Conservation (phyloP, 2,329 filamentous ascomycete genomes). For the Talaromyces sp. region DNA sequence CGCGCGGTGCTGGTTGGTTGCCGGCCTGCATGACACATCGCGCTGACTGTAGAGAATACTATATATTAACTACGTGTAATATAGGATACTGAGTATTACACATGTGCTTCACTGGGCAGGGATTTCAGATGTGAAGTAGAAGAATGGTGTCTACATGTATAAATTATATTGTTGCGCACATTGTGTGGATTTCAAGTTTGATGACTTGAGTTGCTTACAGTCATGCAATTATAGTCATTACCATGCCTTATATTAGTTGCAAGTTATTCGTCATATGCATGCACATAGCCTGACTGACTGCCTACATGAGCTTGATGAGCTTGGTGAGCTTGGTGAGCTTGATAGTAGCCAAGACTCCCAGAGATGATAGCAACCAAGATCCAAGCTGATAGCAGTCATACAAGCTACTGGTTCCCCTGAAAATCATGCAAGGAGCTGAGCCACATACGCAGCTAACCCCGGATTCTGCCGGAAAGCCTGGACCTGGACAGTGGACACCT, state of each 20-base stretch:
- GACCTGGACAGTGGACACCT: neutral
- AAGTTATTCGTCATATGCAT: neutral
- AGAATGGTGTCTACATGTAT: too few relatives aligned
- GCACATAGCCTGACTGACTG: neutral
- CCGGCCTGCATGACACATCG: slow-evolving; percentile 7
- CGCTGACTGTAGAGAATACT: slow-evolving; percentile 6
- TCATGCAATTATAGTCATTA: too few relatives aligned
- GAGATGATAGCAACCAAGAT: neutral
- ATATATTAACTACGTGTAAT: too few relatives aligned
- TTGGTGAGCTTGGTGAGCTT: too few relatives aligned
- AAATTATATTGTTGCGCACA: too few relatives aligned
- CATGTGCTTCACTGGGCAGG: too few relatives aligned
- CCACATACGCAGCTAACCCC: neutral
- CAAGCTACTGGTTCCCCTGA: neutral
- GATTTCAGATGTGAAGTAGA: too few relatives aligned
- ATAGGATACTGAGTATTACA: too few relatives aligned
- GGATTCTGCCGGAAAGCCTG: neutral
- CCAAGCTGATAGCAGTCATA: too few relatives aligned
- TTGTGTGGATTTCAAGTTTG: too few relatives aligned
- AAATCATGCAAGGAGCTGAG: neutral
- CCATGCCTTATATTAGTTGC: too few relatives aligned
- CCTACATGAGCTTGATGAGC: neutral
- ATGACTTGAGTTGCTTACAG: neutral
- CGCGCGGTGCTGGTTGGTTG: neutral
- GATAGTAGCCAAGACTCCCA: neutral